A percentile compares a stretch with the other conserved stretches of the same genome.
These are phyloP conservation scores for Solanum gracilifrons DNA, from an alignment of 257 asterid genomes.

Conservation along the genomic window DNA sequence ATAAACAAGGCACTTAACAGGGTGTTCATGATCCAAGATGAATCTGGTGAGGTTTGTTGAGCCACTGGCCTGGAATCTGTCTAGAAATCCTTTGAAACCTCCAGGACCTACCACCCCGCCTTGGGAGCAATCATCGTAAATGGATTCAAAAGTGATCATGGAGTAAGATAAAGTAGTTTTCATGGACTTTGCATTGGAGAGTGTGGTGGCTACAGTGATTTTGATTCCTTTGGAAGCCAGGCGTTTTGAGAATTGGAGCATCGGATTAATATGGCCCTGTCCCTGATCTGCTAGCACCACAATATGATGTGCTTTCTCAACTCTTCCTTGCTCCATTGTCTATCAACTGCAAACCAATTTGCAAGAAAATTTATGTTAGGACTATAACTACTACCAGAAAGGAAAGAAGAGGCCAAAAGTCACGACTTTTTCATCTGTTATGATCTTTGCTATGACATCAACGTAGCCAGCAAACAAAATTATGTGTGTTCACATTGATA, in stretches of 20 bases:
- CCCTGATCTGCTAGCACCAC: conserved; percentile 46
- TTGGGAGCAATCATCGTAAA: conserved; percentile 27
- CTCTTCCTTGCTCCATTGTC: conserved; percentile 23
- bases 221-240: conserved; percentile 41
- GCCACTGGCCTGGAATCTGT: conserved; percentile 39
- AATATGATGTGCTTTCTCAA: conserved; percentile 20
- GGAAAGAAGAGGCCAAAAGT: neutral
- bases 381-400: neutral
- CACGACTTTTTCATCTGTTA: neutral
- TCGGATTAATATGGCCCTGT: conserved; percentile 56
- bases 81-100: conserved; percentile 45
- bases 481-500: neutral
- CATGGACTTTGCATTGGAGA: conserved; percentile 26
- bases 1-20: conserved; percentile 41
- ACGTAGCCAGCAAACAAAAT: neutral
- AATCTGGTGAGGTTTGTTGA: conserved; percentile 23
- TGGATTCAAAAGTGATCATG: conserved; percentile 16
- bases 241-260: conserved; percentile 46
- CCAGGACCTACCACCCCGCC: conserved; percentile 45
- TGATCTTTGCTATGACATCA: neutral
- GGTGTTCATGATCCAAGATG: conserved; percentile 12
- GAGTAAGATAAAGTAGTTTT: conserved; percentile 7
- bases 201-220: conserved; percentile 33
- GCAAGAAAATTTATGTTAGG: neutral
- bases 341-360: neutral